A percentile compares a stretch with the other conserved stretches of the same genome.
phyloP scores from a whole-genome alignment of 768 basidiomycete genomes.

The Trametes cubensis region DNA sequence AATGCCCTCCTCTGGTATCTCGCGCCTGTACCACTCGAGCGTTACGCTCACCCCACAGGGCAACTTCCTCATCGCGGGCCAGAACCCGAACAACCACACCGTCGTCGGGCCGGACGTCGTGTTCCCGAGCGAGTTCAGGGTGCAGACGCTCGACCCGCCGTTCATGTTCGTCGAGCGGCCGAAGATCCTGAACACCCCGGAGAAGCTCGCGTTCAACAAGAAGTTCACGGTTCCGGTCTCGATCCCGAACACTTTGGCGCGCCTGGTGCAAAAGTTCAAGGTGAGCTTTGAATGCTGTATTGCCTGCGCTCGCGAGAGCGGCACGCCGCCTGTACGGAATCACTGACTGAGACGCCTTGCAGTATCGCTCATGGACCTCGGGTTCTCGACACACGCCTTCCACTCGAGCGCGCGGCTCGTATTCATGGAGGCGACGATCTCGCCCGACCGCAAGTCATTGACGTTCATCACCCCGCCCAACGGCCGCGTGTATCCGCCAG shows the following conservation, averaged over 20 bases:
- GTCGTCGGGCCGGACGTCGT: conserved; percentile 49
- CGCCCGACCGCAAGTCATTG: conserved; percentile 51
- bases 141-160: conserved; percentile 84
- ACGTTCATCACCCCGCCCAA: conserved; percentile 65
- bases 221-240: conserved; percentile 51
- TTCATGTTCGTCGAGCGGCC: conserved; percentile 73
- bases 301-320: too few species aligned
- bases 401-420: conserved; percentile 80
- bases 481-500: conserved; percentile 72
- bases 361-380: conserved; percentile 82
- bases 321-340: too few species aligned
- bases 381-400: conserved; percentile 74
- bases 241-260: conserved; percentile 40
- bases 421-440: conserved; percentile 53
- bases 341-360: background rate
- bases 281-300: conserved; percentile 32
- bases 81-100: conserved; percentile 81
- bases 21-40: conserved; percentile 80
- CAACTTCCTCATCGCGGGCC: conserved; percentile 77
- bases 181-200: conserved; percentile 40
- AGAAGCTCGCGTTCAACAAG: conserved; percentile 49
- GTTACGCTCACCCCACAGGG: conserved; percentile 76
- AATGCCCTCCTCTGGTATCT: conserved; percentile 65
- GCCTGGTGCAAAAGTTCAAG: conserved; percentile 43
- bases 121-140: conserved; percentile 86